A percentile compares a stretch with the other conserved stretches of the same genome.
Conservation (phyloP, 2,329 filamentous ascomycete genomes). For the Basipetospora chlamydospora region DNA sequence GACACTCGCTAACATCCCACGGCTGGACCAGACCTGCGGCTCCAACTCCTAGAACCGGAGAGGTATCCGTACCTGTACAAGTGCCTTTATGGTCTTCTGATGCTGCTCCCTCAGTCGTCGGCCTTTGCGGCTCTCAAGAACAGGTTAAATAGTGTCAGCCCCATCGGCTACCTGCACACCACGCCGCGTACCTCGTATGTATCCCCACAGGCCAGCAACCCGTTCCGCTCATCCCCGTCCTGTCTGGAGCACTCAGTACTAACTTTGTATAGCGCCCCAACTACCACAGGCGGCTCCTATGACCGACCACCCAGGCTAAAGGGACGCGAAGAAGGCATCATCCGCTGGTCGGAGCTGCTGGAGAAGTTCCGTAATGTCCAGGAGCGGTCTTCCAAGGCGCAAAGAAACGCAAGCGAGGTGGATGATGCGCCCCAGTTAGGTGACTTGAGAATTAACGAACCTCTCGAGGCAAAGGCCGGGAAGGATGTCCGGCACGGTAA, state of each 20-base stretch:
- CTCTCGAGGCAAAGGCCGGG: conserved; percentile 21
- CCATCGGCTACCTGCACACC: conserved; percentile 87
- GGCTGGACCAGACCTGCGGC: conserved; percentile 77
- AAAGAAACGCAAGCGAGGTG: conserved; percentile 40
- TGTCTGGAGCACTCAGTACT: no score
- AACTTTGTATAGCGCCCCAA: no score
- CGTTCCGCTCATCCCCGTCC: no score
- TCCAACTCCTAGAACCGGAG: conserved; percentile 90
- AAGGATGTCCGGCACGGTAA: conserved; percentile 22
- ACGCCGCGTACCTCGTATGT: conserved; percentile 28
- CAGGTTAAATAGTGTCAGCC: conserved; percentile 88
- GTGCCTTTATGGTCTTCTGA: conserved; percentile 89
- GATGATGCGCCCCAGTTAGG: conserved; percentile 29
- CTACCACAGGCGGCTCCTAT: conserved; percentile 36
- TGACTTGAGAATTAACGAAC: conserved; percentile 27
- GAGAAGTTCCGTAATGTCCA: conserved; percentile 92
- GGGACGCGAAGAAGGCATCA: conserved; percentile 65
- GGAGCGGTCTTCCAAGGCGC: conserved; percentile 63
- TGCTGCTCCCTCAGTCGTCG: conserved; percentile 95
- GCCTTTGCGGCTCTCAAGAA: conserved; percentile 96
- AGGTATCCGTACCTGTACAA: conserved; percentile 93
- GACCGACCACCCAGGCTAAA: conserved; percentile 68
- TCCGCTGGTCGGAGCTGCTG: conserved; percentile 82
- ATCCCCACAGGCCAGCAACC: background rate
- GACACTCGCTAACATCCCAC: background rate